Evolutionary conservation across 768 basidiomycete species (phyloP), one percentile per base, ranked within the genome.

Genomic region (Epithele typhae): DNA sequence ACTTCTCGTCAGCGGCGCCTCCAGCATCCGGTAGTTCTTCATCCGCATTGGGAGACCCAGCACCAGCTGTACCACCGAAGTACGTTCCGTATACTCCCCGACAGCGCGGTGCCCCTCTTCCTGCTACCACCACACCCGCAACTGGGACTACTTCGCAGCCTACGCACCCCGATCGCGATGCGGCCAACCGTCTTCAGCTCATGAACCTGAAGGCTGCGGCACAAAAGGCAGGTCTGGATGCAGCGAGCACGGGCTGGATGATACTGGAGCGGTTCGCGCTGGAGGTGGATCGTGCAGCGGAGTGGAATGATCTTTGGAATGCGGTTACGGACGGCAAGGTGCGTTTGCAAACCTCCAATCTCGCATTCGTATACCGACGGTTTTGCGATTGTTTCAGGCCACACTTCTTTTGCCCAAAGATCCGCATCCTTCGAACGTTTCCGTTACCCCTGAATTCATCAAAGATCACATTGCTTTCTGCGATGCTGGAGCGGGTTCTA

Each of bases 21-120:
- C 38, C 43, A 1, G 15, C 35, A 7, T 19, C 18, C n/a, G 18
- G 32, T 1, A 11, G 30, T 1, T 36, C 45, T 18, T 19, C 51
- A 4, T 14, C 37, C 21, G 42, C 33, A 9, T 17, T 17, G 4
- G 7, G 54, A 7, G 45, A 52, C 6, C 25, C 50, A 0, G 30
- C 49, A 25, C 12, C 45, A 36, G 51, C 47, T 40, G 42, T 24
- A 42, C 49, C 36, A 3, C 70, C 79, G 10, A 74, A 75, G 51
- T 91, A 90, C 67, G 77, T 84, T 2, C 82, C 87, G 2, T 90
- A 91, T 54, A 90, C 86, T 1, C 87, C 88, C 1, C 68, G 82
- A 19, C 87, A 88, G 35, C 79, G 84, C 36, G 70, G 71, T 8
- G 63, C 73, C 11, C 71, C 77, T 10, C 74, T 77, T 4, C 59